Evolutionary conservation across 2,329 filamentous ascomycete genomes (phyloP).

Genomic region (Fusarium pilosicola): DNA sequence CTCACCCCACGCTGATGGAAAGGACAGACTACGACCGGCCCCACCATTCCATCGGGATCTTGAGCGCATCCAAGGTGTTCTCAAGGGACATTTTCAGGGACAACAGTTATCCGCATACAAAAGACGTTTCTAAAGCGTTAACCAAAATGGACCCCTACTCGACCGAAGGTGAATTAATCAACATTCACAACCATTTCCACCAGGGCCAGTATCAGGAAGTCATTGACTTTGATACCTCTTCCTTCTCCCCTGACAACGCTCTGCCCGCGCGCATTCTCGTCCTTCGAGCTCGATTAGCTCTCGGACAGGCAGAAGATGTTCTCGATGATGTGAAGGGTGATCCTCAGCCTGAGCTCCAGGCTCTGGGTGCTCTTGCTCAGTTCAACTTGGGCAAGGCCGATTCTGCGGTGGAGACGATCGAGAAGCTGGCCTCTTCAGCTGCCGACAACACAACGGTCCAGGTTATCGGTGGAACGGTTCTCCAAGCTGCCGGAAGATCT

Average conservation of each 20-base stretch:
- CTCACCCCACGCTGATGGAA: slow-evolving; percentile 35
- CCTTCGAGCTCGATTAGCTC: slow-evolving; percentile 83
- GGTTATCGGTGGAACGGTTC: slow-evolving; percentile 80
- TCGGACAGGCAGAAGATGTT: slow-evolving; percentile 80
- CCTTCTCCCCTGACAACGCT: slow-evolving; percentile 81
- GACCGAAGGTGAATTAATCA: slow-evolving; percentile 76
- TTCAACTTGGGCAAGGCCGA: slow-evolving; percentile 68
- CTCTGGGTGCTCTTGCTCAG: slow-evolving; percentile 80
- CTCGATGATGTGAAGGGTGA: slow-evolving; percentile 73
- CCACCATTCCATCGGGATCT: slow-evolving; percentile 41
- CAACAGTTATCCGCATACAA: slow-evolving; percentile 22
- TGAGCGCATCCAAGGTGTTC: slow-evolving; percentile 47
- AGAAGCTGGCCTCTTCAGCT: slow-evolving; percentile 73
- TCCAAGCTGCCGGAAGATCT: slow-evolving; percentile 82
- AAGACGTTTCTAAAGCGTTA: slow-evolving; percentile 31
- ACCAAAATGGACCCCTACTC: slow-evolving; percentile 74
- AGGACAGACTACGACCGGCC: slow-evolving; percentile 42
- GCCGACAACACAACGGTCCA: slow-evolving; percentile 84
- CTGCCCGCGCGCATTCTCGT: slow-evolving; percentile 80
- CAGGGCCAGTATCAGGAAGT: slow-evolving; percentile 89
- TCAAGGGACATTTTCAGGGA: slow-evolving; percentile 38
- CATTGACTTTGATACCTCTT: slow-evolving; percentile 83
- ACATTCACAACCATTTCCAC: slow-evolving; percentile 76
- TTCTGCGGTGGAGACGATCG: slow-evolving; percentile 69
- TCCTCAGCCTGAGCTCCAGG: slow-evolving; percentile 77